Percentiles rank a stretch among this genome's conserved stretches.
phyloP scores from a whole-genome alignment of 75 land plant genomes.

The Picea sitchensis region DNA sequence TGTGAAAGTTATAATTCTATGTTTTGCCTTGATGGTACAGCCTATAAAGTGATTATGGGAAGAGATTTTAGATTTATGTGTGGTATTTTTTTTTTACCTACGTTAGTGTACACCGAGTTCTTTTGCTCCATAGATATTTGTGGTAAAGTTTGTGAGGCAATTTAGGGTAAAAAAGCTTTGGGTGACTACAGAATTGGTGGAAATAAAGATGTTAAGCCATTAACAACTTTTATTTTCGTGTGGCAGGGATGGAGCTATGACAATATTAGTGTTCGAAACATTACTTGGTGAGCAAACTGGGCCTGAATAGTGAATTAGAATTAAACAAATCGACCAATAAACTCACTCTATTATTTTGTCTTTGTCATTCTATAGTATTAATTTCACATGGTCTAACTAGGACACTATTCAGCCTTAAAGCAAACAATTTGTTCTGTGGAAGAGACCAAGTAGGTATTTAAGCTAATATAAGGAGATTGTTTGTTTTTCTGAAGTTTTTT shows the following conservation, averaged over 20 bases:
- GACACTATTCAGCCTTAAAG: too few relatives aligned
- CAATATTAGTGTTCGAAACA: constrained; percentile 48
- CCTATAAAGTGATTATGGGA: too few relatives aligned
- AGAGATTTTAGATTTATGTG: background rate
- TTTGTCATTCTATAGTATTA: too few relatives aligned
- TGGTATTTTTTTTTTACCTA: background rate
- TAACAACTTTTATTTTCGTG: background rate
- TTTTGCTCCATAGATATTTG: background rate
- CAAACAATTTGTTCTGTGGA: too few relatives aligned
- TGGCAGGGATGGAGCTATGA: constrained; percentile 59
- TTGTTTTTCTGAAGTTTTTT: too few relatives aligned
- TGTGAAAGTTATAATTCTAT: too few relatives aligned
- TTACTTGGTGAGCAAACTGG: constrained; percentile 60
- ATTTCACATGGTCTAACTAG: too few relatives aligned
- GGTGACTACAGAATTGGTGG: background rate
- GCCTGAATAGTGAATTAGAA: constrained; percentile 62
- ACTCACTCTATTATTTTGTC: too few relatives aligned
- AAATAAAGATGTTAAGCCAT: background rate
- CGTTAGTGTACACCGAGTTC: background rate
- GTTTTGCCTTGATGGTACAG: too few relatives aligned
- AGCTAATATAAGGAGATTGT: too few relatives aligned
- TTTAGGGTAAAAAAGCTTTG: background rate
- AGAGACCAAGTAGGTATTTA: too few relatives aligned
- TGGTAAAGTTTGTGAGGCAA: background rate
- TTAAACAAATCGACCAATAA: constrained; percentile 13